phyloP scores from a whole-genome alignment of 495 filamentous ascomycete species.

The Astrothelium subdiscretum region DNA sequence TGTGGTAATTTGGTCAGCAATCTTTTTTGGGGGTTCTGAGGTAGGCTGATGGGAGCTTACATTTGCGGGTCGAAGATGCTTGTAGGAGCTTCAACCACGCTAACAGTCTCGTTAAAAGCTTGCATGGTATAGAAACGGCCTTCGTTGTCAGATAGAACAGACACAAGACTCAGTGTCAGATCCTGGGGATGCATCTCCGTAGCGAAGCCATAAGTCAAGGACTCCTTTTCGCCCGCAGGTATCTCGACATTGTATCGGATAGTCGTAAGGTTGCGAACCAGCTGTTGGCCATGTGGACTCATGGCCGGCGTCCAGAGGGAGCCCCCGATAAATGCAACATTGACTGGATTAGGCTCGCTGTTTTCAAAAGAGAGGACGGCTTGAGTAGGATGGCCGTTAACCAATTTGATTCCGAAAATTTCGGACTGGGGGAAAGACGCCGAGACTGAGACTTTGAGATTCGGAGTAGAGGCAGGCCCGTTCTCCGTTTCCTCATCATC shows the following conservation, averaged over 20 bases:
- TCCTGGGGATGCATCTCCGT: constrained; percentile 93
- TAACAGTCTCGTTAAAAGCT: constrained; percentile 79
- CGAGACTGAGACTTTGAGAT: constrained; percentile 61
- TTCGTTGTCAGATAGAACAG: constrained; percentile 55
- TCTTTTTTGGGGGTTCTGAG: not conserved
- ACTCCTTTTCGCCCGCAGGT: constrained; percentile 64
- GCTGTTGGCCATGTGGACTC: constrained; percentile 38
- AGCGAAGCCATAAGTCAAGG: constrained; percentile 69
- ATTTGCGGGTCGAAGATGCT: constrained; percentile 95
- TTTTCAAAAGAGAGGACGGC: constrained; percentile 75
- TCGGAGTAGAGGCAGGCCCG: constrained; percentile 28
- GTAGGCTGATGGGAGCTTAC: constrained; percentile 39
- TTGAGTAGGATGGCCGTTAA: constrained; percentile 83
- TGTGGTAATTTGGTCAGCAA: constrained; percentile 25
- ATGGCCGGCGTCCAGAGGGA: constrained; percentile 46
- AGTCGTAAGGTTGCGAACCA: constrained; percentile 76
- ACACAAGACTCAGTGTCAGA: constrained; percentile 62
- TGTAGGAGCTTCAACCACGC: constrained; percentile 81
- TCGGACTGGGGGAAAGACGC: constrained; percentile 78
- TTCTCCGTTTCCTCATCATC: constrained; percentile 27
- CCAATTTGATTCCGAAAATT: constrained; percentile 89
- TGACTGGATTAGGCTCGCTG: constrained; percentile 64
- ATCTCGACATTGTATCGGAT: constrained; percentile 62
- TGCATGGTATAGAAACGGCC: constrained; percentile 60
- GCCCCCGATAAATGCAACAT: constrained; percentile 67